Base-by-base conservation (phyloP, 345 rosid species). In the Hirschfeldia incana region DNA sequence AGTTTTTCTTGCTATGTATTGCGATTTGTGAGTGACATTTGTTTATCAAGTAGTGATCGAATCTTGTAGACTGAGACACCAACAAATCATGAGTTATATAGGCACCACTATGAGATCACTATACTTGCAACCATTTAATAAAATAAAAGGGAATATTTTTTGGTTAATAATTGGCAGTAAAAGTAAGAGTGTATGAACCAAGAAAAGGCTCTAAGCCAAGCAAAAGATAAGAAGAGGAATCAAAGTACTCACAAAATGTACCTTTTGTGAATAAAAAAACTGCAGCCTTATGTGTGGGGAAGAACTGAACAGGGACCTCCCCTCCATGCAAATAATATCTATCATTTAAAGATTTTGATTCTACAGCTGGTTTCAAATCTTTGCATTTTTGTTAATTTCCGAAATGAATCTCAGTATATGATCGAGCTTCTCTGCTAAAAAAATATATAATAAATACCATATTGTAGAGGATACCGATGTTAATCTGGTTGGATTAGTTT, bases 331-430 rank as follows among this genome's bases (percentile, higher is more conserved):
- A 73, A 78, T 68, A 66, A 67, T 78, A 73, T 60, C 77, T 67
- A 60, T 78, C 82, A 72, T 78, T 21, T 73, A 73, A 67, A 67
- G 64, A 26, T 59, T 4, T 78, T 78, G 62, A 78, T 78, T 78
- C 77, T 66, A 67, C 26, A 72, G 69, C 64, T 78, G 73, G 0
- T 39, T 73, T 28, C 82, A 78, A 8, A 67, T 72, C 44, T 73
- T 72, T 58, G 9, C 27, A 17, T 53, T 17, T 70, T 17, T 55
- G 16, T 15, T 51, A n/a, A 16, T 57, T 58, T 46, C 16, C 13
- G 4, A 46, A 51, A 15, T 51, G 58, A 15, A 51, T 53, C 10
- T 53, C 60, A 16, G 13, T 58, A 15, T 30, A 17, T 29, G 57
- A 6, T 26, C 57, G 21, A 68, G 15, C 61, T 16, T 76, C 37